Evolutionary conservation across 148 eudicot genomes (phyloP).

Genomic region (Bassia scoparia): DNA sequence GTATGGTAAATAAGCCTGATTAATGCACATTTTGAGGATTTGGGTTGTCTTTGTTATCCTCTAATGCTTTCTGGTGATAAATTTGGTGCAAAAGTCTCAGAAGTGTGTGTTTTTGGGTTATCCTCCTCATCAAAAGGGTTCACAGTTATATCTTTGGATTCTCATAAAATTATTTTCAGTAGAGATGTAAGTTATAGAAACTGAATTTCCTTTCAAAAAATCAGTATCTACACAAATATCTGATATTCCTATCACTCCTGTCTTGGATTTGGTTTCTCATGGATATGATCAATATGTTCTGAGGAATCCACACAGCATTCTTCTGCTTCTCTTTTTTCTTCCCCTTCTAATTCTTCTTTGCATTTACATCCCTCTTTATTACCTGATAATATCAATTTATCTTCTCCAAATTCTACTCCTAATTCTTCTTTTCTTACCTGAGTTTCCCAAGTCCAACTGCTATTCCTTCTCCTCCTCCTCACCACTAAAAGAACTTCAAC

Average conservation of each 20-base stretch:
- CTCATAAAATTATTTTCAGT: not conserved
- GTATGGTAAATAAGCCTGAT: not conserved
- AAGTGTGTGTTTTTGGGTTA: not conserved
- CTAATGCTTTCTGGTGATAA: not conserved
- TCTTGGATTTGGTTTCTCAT: too few species aligned
- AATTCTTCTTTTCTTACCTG: not conserved
- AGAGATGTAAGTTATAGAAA: not conserved
- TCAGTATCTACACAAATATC: not conserved
- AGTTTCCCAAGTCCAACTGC: not conserved
- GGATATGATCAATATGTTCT: not conserved
- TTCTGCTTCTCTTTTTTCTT: not conserved
- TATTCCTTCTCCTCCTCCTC: not conserved
- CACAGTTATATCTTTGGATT: not conserved
- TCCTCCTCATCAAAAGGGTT: not conserved
- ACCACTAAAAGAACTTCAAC: not conserved
- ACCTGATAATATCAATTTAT: too few species aligned
- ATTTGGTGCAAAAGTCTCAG: not conserved
- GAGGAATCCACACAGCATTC: not conserved
- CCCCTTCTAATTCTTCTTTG: not conserved
- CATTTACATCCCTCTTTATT: not conserved
- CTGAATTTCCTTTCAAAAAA: not conserved
- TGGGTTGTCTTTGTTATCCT: not conserved
- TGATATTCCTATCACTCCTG: not conserved
- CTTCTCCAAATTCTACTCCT: not conserved
- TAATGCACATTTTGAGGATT: not conserved